A percentile compares a stretch with the other conserved stretches of the same genome.
Evolutionary conservation across 495 filamentous ascomycete species (phyloP).

Genomic region (Achaetomiella virescens): DNA sequence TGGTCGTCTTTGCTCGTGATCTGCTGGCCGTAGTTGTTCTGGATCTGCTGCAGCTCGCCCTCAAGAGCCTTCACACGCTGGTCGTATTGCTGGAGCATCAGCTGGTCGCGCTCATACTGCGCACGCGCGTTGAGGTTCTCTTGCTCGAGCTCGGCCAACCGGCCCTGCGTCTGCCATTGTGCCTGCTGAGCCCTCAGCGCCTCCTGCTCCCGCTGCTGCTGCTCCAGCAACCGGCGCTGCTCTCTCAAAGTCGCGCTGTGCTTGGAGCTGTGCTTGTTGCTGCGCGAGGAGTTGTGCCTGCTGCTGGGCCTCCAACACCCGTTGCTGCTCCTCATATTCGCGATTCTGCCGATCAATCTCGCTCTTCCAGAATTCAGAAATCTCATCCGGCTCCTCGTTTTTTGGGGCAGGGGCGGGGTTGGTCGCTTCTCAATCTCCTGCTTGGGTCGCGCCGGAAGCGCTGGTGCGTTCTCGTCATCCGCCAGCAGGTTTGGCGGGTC

Average conservation of each 20-base stretch:
- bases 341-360: slow-evolving; percentile 85
- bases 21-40: slow-evolving; percentile 78
- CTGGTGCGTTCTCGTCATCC: slow-evolving; percentile 77
- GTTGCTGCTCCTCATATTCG: slow-evolving; percentile 90
- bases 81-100: slow-evolving; percentile 96
- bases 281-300: slow-evolving; percentile 57
- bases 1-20: slow-evolving; percentile 87
- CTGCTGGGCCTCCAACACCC: slow-evolving; percentile 77
- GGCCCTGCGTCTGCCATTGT: slow-evolving; percentile 85
- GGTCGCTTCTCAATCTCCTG: slow-evolving; percentile 60
- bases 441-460: slow-evolving; percentile 75
- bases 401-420: slow-evolving; percentile 58
- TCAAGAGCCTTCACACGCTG: slow-evolving; percentile 88
- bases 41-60: slow-evolving; percentile 74
- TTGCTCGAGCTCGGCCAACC: slow-evolving; percentile 85
- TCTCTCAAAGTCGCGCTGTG: slow-evolving; percentile 89
- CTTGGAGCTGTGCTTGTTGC: slow-evolving; percentile 70
- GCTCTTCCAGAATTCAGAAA: slow-evolving; percentile 95
- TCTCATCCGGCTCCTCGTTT: slow-evolving; percentile 80
- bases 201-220: slow-evolving; percentile 85
- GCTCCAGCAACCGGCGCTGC: slow-evolving; percentile 79
- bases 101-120: slow-evolving; percentile 92
- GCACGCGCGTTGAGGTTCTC: slow-evolving; percentile 91
- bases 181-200: slow-evolving; percentile 81
- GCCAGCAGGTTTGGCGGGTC: slow-evolving; percentile 83